Conservation (phyloP, 345 rosid species). For the Anastatica hierochuntica region DNA sequence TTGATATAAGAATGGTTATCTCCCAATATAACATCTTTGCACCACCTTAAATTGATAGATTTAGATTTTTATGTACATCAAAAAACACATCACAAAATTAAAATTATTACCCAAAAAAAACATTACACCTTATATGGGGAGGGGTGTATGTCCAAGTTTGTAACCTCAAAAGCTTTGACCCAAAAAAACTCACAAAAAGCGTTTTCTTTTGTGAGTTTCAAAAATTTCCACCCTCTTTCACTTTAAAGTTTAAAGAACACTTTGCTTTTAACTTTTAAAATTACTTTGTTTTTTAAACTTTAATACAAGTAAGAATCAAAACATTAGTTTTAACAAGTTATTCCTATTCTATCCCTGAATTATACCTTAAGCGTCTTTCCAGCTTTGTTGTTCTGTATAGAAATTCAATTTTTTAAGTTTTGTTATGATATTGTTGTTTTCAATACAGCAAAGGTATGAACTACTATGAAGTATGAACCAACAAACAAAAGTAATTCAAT, state of each 20-base stretch:
- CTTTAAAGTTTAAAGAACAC: conserved; percentile 20
- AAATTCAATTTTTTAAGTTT: neutral
- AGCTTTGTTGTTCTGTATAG: too few species aligned
- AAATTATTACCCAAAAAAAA: too few species aligned
- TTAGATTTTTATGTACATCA: too few species aligned
- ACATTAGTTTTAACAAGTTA: neutral
- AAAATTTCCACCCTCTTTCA: conserved; percentile 22
- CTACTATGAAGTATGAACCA: neutral
- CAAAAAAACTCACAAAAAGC: conserved; percentile 9
- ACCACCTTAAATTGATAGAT: too few species aligned
- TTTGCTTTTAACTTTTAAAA: conserved; percentile 1
- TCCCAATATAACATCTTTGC: too few species aligned
- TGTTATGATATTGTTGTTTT: neutral
- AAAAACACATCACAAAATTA: too few species aligned
- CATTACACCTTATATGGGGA: too few species aligned
- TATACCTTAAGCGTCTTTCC: too few species aligned
- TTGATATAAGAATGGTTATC: too few species aligned
- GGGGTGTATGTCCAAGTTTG: too few species aligned
- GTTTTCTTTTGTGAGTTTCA: conserved; percentile 14
- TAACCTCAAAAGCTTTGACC: conserved; percentile 40
- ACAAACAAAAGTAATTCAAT: neutral
- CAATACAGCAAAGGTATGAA: neutral
- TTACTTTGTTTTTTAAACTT: neutral
- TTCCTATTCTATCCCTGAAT: neutral
- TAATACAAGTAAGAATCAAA: neutral